Conservation (phyloP, 2,329 filamentous ascomycete species). For the Colletotrichum sp. region DNA sequence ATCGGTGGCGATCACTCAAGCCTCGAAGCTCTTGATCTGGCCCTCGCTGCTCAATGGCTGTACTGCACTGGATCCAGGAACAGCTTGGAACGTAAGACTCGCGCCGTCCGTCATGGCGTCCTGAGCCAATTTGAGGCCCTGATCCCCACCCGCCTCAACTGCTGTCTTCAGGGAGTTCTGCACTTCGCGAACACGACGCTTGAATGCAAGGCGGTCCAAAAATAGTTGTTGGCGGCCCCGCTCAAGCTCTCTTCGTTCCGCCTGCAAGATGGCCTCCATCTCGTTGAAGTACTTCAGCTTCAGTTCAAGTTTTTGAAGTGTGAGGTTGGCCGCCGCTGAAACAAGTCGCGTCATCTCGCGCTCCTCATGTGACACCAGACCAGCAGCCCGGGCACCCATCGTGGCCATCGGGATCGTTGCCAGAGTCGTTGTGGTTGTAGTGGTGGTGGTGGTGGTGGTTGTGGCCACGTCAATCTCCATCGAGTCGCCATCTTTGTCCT, state of each 20-base stretch:
- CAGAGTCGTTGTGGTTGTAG: constrained; percentile 56
- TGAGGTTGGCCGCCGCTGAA: constrained; percentile 89
- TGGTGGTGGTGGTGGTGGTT: constrained; percentile 53
- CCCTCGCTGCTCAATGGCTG: constrained; percentile 62
- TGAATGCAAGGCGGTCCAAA: constrained; percentile 88
- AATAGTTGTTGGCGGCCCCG: constrained; percentile 91
- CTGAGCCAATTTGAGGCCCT: constrained; percentile 52
- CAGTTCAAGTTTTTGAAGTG: constrained; percentile 93
- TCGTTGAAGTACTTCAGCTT: constrained; percentile 97
- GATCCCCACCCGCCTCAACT: constrained; percentile 52
- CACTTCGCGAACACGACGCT: constrained; percentile 82
- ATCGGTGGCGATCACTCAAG: constrained; percentile 35
- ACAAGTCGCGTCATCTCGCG: constrained; percentile 95
- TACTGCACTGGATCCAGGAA: constrained; percentile 46
- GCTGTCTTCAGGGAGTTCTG: constrained; percentile 76
- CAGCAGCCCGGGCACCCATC: constrained; percentile 84
- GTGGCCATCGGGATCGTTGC: constrained; percentile 85
- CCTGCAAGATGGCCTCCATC: constrained; percentile 90
- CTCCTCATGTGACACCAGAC: constrained; percentile 93
- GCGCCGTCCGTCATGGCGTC: constrained; percentile 54
- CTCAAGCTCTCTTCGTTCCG: constrained; percentile 91
- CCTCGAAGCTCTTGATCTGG: constrained; percentile 63
- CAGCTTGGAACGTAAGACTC: constrained; percentile 58
- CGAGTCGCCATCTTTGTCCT: constrained; percentile 59
- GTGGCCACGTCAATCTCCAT: constrained; percentile 67